These are phyloP conservation scores for Wickerhamiella kazuoi DNA, from an alignment of 805 yeast genomes.

Conservation along the genomic window DNA sequence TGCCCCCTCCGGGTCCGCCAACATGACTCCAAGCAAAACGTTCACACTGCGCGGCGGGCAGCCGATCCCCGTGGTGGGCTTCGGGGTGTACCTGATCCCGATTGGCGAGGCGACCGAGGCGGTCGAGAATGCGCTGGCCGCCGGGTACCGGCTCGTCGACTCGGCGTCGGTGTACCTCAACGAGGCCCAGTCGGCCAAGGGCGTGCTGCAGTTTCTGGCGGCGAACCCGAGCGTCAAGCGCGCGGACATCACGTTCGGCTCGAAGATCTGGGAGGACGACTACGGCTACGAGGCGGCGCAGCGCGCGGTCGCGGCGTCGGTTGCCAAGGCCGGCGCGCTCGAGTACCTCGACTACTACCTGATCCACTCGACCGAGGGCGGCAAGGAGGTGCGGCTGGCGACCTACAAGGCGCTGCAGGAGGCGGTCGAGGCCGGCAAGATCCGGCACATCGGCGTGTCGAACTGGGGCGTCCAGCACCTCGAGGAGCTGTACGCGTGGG, in stretches of 20 bases:
- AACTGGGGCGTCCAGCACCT: slow-evolving; percentile 43
- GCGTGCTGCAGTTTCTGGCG: slow-evolving; percentile 38
- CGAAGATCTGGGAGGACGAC: slow-evolving; percentile 56
- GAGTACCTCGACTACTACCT: slow-evolving; percentile 57
- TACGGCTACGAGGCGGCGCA: slow-evolving; percentile 25
- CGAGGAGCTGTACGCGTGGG: slow-evolving; percentile 33
- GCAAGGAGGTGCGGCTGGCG: slow-evolving; percentile 24
- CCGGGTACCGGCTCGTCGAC: slow-evolving; percentile 60
- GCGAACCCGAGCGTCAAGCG: slow-evolving; percentile 34
- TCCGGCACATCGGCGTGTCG: slow-evolving; percentile 44
- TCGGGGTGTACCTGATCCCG: slow-evolving; percentile 16
- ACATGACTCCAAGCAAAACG: neutral
- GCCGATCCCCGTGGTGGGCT: slow-evolving; percentile 15
- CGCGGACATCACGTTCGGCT: slow-evolving; percentile 34
- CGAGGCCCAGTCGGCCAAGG: slow-evolving; percentile 43
- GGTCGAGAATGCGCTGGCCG: slow-evolving; percentile 38
- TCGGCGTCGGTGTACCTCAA: slow-evolving; percentile 53
- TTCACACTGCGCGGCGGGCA: slow-evolving; percentile 2
- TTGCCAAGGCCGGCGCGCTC: slow-evolving; percentile 33
- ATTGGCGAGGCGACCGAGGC: slow-evolving; percentile 17
- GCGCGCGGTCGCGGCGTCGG: slow-evolving; percentile 38
- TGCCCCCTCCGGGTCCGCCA: too few species aligned
- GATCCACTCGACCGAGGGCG: slow-evolving; percentile 34
- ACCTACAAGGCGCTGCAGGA: slow-evolving; percentile 42
- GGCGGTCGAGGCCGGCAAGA: slow-evolving; percentile 31